These are phyloP conservation scores for Stentor coeruleus DNA, from an alignment of 73 alveolate genomes.

Conservation along the genomic window DNA sequence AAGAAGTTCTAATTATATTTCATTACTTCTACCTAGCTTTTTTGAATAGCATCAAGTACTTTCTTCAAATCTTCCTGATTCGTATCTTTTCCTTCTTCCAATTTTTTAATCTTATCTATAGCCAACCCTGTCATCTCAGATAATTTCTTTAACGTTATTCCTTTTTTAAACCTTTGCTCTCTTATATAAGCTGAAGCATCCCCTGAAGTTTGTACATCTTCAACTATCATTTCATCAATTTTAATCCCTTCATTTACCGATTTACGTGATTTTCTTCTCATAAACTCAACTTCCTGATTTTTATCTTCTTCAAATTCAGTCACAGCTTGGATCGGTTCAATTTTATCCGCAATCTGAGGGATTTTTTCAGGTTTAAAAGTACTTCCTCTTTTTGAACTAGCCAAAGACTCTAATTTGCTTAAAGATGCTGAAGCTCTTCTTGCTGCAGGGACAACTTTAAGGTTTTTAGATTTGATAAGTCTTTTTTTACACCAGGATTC, in stretches of 20 bases:
- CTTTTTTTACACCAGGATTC: slow-evolving; percentile 5
- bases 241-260: neutral
- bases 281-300: neutral
- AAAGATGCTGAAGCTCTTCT: neutral
- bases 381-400: neutral
- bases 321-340: neutral
- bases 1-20: too few relatives aligned
- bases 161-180: neutral
- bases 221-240: neutral
- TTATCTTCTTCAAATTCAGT: neutral
- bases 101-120: too few relatives aligned
- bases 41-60: neutral
- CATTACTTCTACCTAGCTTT: too few relatives aligned
- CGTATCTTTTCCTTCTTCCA: neutral
- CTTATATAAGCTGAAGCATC: neutral
- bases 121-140: neutral
- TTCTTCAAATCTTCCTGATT: neutral
- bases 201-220: neutral
- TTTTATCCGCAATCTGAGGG: neutral
- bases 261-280: neutral
- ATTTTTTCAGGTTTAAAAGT: neutral
- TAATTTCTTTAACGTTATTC: neutral
- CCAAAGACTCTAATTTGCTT: neutral
- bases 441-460: neutral
- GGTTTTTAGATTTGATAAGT: neutral